Evolutionary conservation across 1,284 basidiomycete genomes (phyloP).

Genomic region (Cutaneotrichosporon cyanovorans): DNA sequence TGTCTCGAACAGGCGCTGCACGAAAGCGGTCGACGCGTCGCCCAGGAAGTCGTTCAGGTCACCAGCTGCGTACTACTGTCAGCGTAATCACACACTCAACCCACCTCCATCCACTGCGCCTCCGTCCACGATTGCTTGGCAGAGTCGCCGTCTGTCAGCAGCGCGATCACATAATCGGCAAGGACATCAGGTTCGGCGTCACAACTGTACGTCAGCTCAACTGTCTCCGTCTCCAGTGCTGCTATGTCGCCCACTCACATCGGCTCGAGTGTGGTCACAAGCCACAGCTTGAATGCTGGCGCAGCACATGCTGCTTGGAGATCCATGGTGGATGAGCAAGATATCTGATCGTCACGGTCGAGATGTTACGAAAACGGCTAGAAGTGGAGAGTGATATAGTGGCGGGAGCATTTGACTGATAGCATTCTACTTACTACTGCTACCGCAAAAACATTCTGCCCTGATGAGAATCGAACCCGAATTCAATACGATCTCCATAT

Average conservation of each 20-base stretch:
- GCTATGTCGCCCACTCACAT: constrained; percentile 53
- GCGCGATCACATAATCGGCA: constrained; percentile 88
- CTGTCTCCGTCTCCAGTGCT: too few relatives aligned
- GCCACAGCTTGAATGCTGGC: constrained; percentile 54
- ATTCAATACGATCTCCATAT: too few relatives aligned
- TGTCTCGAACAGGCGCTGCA: constrained; percentile 73
- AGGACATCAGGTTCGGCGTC: constrained; percentile 92
- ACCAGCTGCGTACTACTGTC: constrained; percentile 52
- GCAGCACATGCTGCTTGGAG: constrained; percentile 27
- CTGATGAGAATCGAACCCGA: too few relatives aligned
- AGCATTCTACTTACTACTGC: too few relatives aligned
- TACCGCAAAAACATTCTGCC: too few relatives aligned
- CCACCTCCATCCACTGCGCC: constrained; percentile 64
- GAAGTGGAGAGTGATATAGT: too few relatives aligned
- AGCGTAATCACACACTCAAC: constrained; percentile 3
- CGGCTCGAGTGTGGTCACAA: constrained; percentile 72
- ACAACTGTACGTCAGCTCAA: constrained; percentile 54
- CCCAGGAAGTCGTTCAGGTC: constrained; percentile 90
- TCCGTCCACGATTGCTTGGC: constrained; percentile 57
- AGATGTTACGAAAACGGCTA: too few relatives aligned
- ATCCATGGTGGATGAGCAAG: too few relatives aligned
- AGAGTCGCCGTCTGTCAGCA: constrained; percentile 66
- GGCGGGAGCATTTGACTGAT: too few relatives aligned
- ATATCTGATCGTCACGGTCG: too few relatives aligned
- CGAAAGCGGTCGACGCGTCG: constrained; percentile 70